These are phyloP conservation scores for Endocalyx cinctus DNA, from an alignment of 2,329 filamentous ascomycete species.

Conservation along the genomic window DNA sequence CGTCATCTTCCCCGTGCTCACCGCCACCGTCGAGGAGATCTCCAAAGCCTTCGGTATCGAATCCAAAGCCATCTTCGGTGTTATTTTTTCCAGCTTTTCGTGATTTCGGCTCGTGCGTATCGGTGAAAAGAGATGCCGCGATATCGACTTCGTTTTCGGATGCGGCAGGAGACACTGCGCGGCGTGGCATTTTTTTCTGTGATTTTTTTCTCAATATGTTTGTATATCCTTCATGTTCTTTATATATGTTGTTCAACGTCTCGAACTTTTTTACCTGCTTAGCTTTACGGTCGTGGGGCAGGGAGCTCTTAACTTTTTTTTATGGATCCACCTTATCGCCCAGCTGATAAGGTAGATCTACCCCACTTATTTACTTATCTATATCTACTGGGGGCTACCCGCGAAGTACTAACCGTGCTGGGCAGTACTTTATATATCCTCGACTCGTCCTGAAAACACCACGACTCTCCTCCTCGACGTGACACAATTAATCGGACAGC, in stretches of 20 bases:
- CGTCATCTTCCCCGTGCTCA: conserved; percentile 45
- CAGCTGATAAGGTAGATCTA: too few species aligned
- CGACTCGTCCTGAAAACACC: too few species aligned
- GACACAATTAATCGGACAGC: too few species aligned
- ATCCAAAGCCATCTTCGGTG: conserved; percentile 38
- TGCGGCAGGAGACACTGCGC: conserved; percentile 71
- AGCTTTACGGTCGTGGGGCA: conserved; percentile 3
- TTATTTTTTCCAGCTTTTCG: conserved; percentile 31
- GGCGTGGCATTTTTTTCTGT: conserved; percentile 59
- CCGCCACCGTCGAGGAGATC: conserved; percentile 56
- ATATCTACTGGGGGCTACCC: too few species aligned
- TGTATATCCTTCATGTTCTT: too few species aligned
- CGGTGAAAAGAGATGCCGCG: conserved; percentile 68
- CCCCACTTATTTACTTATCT: too few species aligned
- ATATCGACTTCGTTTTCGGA: conserved; percentile 95
- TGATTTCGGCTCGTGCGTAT: conserved; percentile 47
- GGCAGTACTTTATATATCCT: too few species aligned
- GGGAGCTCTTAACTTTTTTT: conserved; percentile 1
- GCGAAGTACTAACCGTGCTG: too few species aligned
- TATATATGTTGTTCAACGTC: too few species aligned
- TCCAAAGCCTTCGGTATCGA: conserved; percentile 58
- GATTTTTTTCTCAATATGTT: too few species aligned
- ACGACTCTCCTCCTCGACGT: too few species aligned
- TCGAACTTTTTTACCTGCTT: conserved; percentile 1
- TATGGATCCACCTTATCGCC: too few species aligned